Conservation (phyloP, 2,329 filamentous ascomycete genomes). For the Ophiocordyceps polyrhachis-furcata region DNA sequence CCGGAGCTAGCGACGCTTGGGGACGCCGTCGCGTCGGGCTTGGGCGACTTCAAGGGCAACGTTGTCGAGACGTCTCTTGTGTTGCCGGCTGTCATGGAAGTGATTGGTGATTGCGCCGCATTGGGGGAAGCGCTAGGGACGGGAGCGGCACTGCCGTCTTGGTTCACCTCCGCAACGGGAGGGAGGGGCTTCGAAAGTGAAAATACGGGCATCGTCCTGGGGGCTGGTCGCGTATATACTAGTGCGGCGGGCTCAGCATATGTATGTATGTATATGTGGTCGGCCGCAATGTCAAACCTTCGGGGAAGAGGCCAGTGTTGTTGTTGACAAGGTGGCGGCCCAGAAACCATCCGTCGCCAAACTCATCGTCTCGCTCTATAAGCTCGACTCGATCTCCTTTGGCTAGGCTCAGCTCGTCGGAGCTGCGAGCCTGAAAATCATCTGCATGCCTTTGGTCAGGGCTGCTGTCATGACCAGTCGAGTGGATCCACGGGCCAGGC, state of each 20-base stretch:
- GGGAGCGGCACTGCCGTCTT: constrained; percentile 7
- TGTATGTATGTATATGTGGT: too few species aligned
- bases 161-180: constrained; percentile 13
- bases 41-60: constrained; percentile 24
- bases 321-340: constrained; percentile 55
- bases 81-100: constrained; percentile 13
- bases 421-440: constrained; percentile 79
- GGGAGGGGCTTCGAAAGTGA: constrained; percentile 12
- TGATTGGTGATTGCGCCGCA: constrained; percentile 11
- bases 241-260: constrained; percentile 6
- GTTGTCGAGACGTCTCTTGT: constrained; percentile 16
- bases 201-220: constrained; percentile 22
- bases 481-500: neutral
- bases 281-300: constrained; percentile 37
- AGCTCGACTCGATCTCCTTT: constrained; percentile 75
- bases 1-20: constrained; percentile 10
- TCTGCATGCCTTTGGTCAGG: constrained; percentile 30
- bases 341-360: constrained; percentile 74
- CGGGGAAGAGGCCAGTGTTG: constrained; percentile 63
- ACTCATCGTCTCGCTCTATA: constrained; percentile 73
- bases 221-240: constrained; percentile 45
- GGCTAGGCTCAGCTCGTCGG: constrained; percentile 75
- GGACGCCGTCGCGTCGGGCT: constrained; percentile 12
- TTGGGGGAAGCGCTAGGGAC: constrained; percentile 7
- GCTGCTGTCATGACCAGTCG: neutral